Evolutionary conservation across 2,329 filamentous ascomycete species (phyloP).

Genomic region (Fusarium pininemorale): DNA sequence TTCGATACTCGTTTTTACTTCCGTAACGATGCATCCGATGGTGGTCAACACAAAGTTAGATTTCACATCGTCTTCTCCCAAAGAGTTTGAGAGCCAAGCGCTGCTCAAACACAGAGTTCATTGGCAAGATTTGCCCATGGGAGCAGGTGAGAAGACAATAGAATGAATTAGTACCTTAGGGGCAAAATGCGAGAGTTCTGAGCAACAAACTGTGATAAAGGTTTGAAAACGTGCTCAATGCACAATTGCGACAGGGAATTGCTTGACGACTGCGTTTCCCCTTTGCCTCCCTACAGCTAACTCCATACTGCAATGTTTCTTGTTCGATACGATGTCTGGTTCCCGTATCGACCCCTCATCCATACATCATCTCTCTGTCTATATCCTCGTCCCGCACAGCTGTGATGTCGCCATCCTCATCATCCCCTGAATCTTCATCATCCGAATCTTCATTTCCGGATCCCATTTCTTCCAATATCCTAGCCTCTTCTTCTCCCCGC

Average conservation of each 20-base stretch:
- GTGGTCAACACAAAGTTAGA: background rate
- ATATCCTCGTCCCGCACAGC: slow-evolving; percentile 17
- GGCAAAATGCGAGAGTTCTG: background rate
- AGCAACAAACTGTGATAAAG: background rate
- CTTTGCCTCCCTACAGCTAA: background rate
- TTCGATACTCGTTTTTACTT: background rate
- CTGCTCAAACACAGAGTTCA: background rate
- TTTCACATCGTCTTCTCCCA: background rate
- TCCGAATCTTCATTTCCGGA: slow-evolving; percentile 43
- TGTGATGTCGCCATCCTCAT: slow-evolving; percentile 30
- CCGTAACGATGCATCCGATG: background rate
- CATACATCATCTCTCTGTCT: slow-evolving; percentile 23
- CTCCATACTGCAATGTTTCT: background rate
- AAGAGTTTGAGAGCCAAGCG: background rate
- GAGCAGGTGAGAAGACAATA: background rate
- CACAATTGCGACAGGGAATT: background rate
- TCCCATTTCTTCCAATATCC: slow-evolving; percentile 37
- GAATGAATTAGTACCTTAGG: too few species aligned
- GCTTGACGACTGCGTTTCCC: background rate
- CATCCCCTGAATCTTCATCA: slow-evolving; percentile 42
- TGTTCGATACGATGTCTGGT: background rate
- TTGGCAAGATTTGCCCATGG: background rate
- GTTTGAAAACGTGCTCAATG: background rate
- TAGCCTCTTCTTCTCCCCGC: slow-evolving; percentile 38
- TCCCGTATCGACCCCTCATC: background rate